These are phyloP conservation scores for Rhodamnia rubescens DNA, from an alignment of 345 rosid genomes.

Conservation along the genomic window DNA sequence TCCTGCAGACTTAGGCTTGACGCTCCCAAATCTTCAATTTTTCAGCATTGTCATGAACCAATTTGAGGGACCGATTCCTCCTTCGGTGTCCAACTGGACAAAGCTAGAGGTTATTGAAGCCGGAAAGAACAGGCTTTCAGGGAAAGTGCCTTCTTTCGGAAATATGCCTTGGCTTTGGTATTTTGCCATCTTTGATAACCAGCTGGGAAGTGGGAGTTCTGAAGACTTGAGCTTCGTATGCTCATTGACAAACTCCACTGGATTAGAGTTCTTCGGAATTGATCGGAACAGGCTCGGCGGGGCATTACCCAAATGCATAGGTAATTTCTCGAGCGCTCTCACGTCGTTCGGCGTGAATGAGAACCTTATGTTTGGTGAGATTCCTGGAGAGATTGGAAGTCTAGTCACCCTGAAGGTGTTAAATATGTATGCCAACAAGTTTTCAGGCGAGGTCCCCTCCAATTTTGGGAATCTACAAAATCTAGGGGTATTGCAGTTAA, in stretches of 20 bases:
- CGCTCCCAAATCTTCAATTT: neutral
- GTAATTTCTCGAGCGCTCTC: neutral
- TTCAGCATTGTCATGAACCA: neutral
- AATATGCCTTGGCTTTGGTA: neutral
- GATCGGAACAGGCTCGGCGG: neutral
- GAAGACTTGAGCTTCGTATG: conserved; percentile 6
- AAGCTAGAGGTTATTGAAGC: neutral
- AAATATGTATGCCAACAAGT: fast-evolving
- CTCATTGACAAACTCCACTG: neutral
- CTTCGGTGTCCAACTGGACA: conserved; percentile 3
- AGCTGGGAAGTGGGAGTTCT: conserved; percentile 1
- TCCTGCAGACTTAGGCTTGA: conserved; percentile 3
- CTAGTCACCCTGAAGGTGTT: neutral
- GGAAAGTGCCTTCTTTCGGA: conserved; percentile 7
- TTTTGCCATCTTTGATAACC: neutral
- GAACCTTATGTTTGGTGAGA: conserved; percentile 2
- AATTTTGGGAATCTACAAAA: neutral
- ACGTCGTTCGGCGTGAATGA: fast-evolving
- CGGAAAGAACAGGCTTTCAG: neutral
- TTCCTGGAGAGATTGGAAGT: conserved; percentile 12
- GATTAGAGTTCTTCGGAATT: neutral
- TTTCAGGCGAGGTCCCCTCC: neutral
- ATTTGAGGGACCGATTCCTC: conserved; percentile 7
- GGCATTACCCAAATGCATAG: neutral
- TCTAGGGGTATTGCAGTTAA: fast-evolving